Percentiles rank a stretch among this genome's conserved stretches.
These are phyloP conservation scores for Herpotrichia juniperi DNA, from an alignment of 2,329 filamentous ascomycete genomes.

Conservation along the genomic window DNA sequence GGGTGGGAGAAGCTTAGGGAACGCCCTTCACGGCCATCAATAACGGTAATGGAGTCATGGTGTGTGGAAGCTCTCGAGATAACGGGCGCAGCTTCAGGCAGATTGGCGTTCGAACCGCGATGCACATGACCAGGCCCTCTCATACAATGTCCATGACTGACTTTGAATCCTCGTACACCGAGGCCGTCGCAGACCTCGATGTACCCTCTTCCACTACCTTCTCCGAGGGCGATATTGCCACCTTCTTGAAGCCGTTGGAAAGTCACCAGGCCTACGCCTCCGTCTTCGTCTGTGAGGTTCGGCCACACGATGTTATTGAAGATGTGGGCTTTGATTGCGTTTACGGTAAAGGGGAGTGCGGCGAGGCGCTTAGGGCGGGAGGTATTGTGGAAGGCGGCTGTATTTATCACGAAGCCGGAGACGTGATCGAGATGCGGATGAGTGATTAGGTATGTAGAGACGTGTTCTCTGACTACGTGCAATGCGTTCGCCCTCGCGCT, in stretches of 20 bases:
- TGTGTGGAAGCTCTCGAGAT: slow-evolving; percentile 25
- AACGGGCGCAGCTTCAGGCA: slow-evolving; percentile 41
- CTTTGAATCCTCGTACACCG: slow-evolving; percentile 83
- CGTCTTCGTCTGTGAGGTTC: slow-evolving; percentile 94
- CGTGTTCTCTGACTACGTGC: slow-evolving; percentile 76
- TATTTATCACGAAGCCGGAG: slow-evolving; percentile 90
- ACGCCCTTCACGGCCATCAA: slow-evolving; percentile 33
- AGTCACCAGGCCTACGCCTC: slow-evolving; percentile 88
- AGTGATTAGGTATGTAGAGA: slow-evolving; percentile 90
- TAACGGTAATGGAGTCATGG: slow-evolving; percentile 17
- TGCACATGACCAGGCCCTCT: slow-evolving; percentile 59
- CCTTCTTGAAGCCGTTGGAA: slow-evolving; percentile 89
- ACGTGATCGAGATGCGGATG: slow-evolving; percentile 98
- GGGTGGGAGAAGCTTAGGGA: slow-evolving; percentile 43
- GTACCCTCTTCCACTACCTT: slow-evolving; percentile 81
- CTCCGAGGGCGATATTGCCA: slow-evolving; percentile 81
- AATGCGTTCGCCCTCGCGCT: slow-evolving; percentile 79
- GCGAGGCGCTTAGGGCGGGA: slow-evolving; percentile 82
- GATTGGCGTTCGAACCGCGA: slow-evolving; percentile 50
- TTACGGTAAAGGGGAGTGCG: slow-evolving; percentile 85
- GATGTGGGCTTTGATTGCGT: slow-evolving; percentile 89
- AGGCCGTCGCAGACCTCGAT: slow-evolving; percentile 87
- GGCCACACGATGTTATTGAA: slow-evolving; percentile 99
- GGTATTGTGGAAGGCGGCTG: slow-evolving; percentile 79
- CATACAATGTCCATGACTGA: slow-evolving; percentile 90